Percentiles rank a stretch among this genome's conserved stretches.
Conservation (phyloP, 306 rosid species). For the Prunus mume region DNA sequence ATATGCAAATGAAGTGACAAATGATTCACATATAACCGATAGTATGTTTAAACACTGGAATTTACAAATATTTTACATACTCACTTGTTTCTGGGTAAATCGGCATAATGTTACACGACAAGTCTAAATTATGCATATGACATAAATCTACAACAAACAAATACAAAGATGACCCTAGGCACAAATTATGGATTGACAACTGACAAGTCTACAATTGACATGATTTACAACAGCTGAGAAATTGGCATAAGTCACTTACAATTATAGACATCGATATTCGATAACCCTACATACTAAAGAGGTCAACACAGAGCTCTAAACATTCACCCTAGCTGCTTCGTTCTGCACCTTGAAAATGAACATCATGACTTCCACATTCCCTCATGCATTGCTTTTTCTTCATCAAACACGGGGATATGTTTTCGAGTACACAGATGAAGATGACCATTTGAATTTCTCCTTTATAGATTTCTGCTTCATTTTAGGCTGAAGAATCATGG, state of each 20-base stretch:
- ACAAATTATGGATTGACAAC: not conserved
- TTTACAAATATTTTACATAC: too few relatives aligned
- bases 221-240: conserved; percentile 17
- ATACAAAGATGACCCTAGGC: too few relatives aligned
- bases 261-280: not conserved
- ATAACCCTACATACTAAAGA: not conserved
- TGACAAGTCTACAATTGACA: conserved; percentile 1
- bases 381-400: not conserved
- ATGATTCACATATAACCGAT: too few relatives aligned
- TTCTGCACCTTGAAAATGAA: not conserved
- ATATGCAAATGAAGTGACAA: too few relatives aligned
- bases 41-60: too few relatives aligned
- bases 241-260: not conserved
- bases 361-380: not conserved
- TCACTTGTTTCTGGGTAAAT: too few relatives aligned
- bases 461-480: conserved; percentile 12
- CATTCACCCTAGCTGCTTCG: not conserved
- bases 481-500: conserved; percentile 19
- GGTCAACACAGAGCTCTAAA: not conserved
- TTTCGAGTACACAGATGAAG: not conserved
- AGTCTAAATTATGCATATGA: too few relatives aligned
- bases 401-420: not conserved
- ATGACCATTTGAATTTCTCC: not conserved
- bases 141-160: too few relatives aligned
- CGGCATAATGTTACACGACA: too few relatives aligned